A percentile compares a stretch with the other conserved stretches of the same genome.
Evolutionary conservation across 345 rosid species (phyloP).

Genomic region (Salix dunnii): DNA sequence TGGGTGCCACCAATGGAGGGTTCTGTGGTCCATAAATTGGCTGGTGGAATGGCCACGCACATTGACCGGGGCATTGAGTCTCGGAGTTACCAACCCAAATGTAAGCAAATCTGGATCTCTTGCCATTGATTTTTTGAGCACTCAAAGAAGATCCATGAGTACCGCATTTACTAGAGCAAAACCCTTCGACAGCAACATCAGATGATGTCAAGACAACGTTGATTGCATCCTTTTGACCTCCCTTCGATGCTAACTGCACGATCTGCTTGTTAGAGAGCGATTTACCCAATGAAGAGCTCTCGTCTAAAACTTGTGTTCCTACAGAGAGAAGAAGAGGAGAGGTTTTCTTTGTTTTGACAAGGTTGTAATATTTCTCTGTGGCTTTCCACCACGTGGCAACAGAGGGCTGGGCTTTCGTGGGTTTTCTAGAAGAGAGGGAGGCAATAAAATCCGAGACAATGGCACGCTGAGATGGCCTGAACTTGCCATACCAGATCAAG

Average conservation of each 20-base stretch:
- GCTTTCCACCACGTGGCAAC: slow-evolving; percentile 25
- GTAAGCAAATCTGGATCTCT: slow-evolving; percentile 18
- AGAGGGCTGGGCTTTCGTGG: slow-evolving; percentile 6
- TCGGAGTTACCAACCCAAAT: slow-evolving; percentile 36
- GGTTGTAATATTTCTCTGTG: slow-evolving; percentile 19
- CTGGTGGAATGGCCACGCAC: slow-evolving; percentile 35
- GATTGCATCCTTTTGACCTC: slow-evolving; percentile 18
- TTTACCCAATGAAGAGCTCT: slow-evolving; percentile 22
- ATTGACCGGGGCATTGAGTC: slow-evolving; percentile 30
- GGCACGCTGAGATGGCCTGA: slow-evolving; percentile 27
- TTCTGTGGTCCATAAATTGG: slow-evolving; percentile 31
- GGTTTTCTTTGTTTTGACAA: slow-evolving; percentile 3
- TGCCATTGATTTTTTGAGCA: slow-evolving; percentile 8
- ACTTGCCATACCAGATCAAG: slow-evolving; percentile 27
- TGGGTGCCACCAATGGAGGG: slow-evolving; percentile 21
- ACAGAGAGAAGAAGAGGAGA: slow-evolving; percentile 6
- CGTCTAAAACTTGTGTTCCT: slow-evolving; percentile 19
- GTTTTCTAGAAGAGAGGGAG: slow-evolving; percentile 5
- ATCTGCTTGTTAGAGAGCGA: slow-evolving; percentile 21
- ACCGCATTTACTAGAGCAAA: slow-evolving; percentile 25
- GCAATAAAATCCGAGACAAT: slow-evolving; percentile 24
- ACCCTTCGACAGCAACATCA: slow-evolving; percentile 24
- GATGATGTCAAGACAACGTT: slow-evolving; percentile 26
- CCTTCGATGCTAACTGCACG: slow-evolving; percentile 18
- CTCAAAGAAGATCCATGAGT: slow-evolving; percentile 17